Evolutionary conservation across 106 monocot species (phyloP).

Genomic region (Dendrobium officinale): DNA sequence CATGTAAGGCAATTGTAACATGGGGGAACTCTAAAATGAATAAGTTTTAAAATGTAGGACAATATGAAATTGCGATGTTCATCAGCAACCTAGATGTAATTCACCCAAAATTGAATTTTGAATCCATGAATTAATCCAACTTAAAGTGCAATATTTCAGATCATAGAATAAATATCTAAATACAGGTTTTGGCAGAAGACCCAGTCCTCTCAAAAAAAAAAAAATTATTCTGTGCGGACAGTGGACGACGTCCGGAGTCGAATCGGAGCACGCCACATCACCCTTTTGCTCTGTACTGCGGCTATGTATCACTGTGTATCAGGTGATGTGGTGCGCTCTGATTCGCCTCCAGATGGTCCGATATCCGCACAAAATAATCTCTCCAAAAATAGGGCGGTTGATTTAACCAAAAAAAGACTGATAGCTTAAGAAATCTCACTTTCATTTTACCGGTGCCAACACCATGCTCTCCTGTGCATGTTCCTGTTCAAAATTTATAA

Average conservation of each 20-base stretch:
- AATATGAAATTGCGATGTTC: neutral
- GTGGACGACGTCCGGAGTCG: too few relatives aligned
- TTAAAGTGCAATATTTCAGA: neutral
- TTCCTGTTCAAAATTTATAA: conserved; percentile 39
- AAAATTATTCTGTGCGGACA: too few relatives aligned
- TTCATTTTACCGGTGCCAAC: conserved; percentile 98
- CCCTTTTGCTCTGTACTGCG: too few relatives aligned
- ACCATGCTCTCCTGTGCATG: conserved; percentile 95
- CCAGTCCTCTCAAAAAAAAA: neutral
- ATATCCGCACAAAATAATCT: too few relatives aligned
- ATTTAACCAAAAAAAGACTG: neutral
- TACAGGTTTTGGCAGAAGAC: neutral
- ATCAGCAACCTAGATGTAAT: neutral
- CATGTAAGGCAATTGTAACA: too few relatives aligned
- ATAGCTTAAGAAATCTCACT: conserved; percentile 33
- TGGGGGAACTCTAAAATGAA: too few relatives aligned
- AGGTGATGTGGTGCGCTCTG: too few relatives aligned
- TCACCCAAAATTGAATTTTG: neutral
- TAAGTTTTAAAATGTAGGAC: neutral
- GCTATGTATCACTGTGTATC: too few relatives aligned
- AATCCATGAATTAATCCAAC: neutral
- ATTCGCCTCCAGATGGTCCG: too few relatives aligned
- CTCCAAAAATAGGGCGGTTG: neutral
- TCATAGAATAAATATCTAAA: neutral
- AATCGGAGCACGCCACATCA: too few relatives aligned